Evolutionary conservation across 139 green algal species (phyloP), one percentile per base, ranked within the genome.

Genomic region (Volvox reticuliferus): DNA sequence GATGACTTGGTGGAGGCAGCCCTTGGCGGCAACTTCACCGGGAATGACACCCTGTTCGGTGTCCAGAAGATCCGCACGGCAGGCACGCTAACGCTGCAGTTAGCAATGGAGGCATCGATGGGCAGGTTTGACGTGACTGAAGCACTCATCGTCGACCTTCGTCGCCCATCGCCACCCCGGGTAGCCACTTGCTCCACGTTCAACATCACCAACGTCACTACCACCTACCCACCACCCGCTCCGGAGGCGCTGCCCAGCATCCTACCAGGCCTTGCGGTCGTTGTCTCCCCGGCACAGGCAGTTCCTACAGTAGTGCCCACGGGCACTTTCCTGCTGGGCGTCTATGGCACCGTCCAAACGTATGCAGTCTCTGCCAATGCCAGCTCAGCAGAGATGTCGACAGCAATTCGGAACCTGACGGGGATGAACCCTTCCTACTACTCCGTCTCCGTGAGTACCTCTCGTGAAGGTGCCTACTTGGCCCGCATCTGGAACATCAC

Each of bases 401-500:
- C 22, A 22, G 76, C 87, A 1, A 33, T 91, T 6, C 0, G 20
- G 1, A 86, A 86, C 32, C 32, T 91, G 1, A 91, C 87, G 12
- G 62, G 62, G 17, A 14, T 44, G 1, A 1, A 19, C 17, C 14
- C 62, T 14, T 14, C 9, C 44, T 55, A 55, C 44, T 9, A 14
- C 5, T 18, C 24, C 9, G 87, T 86, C 14, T 21, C 33, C 3
- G 3, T 76, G 2, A 21, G 16, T 32, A 86, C 13, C 0, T 24
- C 32, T 33, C 76, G 50, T 68, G 86, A 91, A 55, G 87, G 87
- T 21, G 62, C 19, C 26, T 91, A 91, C 76, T 68, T 80, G 32
- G 75, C 87, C 14, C 71, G 33, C 61, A 36, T 86, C 21, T 91
- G 87, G 87, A 91, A 37, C 22, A 28, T 91, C 33, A 79, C 76